Evolutionary conservation across 2,329 filamentous ascomycete genomes (phyloP), one percentile per base, ranked within the genome.

Genomic region (Daldinia eschscholtzii): DNA sequence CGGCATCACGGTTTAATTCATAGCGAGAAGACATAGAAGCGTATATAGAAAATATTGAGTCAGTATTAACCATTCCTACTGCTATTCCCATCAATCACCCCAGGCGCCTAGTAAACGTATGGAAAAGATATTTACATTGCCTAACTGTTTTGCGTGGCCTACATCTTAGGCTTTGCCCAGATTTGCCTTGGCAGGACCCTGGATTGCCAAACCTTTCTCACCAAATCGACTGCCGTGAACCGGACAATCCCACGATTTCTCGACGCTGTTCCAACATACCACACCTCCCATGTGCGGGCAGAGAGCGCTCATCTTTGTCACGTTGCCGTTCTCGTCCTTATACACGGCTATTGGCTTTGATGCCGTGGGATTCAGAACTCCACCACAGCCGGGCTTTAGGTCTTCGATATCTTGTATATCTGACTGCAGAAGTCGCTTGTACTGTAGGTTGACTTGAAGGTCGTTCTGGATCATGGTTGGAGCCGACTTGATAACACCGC

Each of bases 211-310:
- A 0, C 80, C 80, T 13, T 77, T 76, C 33, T 73, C 71, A 0
- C 78, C 79, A 65, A 82, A 83, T 7, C 82, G 75, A 60, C 81
- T 83, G 1, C 82, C 81, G 64, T 83, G 81, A 0, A 83, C 76
- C 0, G 86, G 86, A 70, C 86, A 88, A 75, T 88, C 86, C 78
- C 83, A 88, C 57, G 81, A 84, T 78, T 85, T 86, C 76, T 87
- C 85, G 0, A 78, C 78, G 4, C 76, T 70, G 66, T 89, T 89
- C 86, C 86, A 89, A 74, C 84, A 86, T 0, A 88, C 81, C 0
- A 88, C 83, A 0, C 84, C 86, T 64, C 86, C 82, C 76, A 88
- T 68, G 71, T 89, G 86, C 5, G 87, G 86, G 70, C 86, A 89
- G 0, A 89, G 62, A 0, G 86, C 87, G 50, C 83, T 87, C 75